Evolutionary conservation across 1,284 basidiomycete species (phyloP), one percentile per base, ranked within the genome.

Genomic region (Thecaphora frezii): DNA sequence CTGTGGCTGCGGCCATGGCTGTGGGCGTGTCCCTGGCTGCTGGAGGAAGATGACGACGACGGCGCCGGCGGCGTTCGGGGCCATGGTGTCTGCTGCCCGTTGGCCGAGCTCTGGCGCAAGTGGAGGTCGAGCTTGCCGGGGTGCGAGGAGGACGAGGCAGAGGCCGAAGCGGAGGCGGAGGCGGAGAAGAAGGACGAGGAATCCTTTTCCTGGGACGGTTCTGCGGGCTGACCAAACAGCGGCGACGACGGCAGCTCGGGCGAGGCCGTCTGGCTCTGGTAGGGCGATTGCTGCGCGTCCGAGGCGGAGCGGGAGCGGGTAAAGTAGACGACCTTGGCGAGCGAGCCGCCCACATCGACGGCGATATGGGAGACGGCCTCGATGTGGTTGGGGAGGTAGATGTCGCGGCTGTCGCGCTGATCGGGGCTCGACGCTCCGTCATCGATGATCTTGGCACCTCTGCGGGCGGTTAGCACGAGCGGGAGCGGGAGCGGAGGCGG

Each of bases 271-370:
- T 53, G 48, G 21, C 53, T 49, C 22, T 45, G 33, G 39, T 37
- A 19, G 24, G 51, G 50, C 26, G 62, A 64, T 14, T 45, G 43
- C 5, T 54, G 51, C 23, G 51, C 12, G 54, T 48, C 39, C 19
- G 66, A 51, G 33, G 44, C 36, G 22, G 58, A 63, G 14, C 58
- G 58, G 16, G 65, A 58, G 22, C 62, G 88, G 51, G 90, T 87
- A 80, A 98, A 98, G 82, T 97, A 99, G 71, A 97, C 91, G 53
- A 99, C 91, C 81, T 99, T 99, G 59, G 94, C 94, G 14, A 99
- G 83, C 5, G 93, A 97, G 33, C 94, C 94, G 37, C 96, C 94
- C 74, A 98, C 73, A 46, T 78, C 76, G 19, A 78, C 63, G 36
- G 76, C 76, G 37, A 78, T 78, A 24, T 78, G 75, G 16, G 73